Base-by-base conservation (phyloP, 2,329 filamentous ascomycete genomes). In the Cordyceps javanica region DNA sequence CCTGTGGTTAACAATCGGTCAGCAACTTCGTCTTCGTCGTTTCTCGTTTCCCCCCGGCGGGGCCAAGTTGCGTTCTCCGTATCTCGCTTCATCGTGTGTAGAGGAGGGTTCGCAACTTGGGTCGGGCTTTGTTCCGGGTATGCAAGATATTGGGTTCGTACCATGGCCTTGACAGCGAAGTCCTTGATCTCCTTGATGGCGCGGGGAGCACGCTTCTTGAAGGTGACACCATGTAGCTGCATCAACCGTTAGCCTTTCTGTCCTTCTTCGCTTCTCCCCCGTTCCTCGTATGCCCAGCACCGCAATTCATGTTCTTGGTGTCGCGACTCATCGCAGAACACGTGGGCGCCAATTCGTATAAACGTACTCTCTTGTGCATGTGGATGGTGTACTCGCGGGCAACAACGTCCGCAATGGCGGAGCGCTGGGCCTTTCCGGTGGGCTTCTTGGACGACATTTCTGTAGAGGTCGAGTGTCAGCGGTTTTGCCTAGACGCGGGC, bases 341-440 rank as follows among this genome's bases (percentile, higher is more conserved):
- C n/a, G n/a, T n/a, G n/a, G n/a, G n/a, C n/a, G n/a, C n/a, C n/a
- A n/a, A n/a, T n/a, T n/a, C n/a, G n/a, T n/a, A n/a, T n/a, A n/a
- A 62, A 74, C 72, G 59, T 73, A 75, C 72, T 66, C 93, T 89
- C 90, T 96, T 97, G 90, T 99, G 94, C 72, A 99, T 83, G 87
- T 99, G 93, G 83, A 99, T 97, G 80, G 94, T 99, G 88, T 99
- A 99, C 85, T 99, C 95, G 86, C 94, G 91, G 73, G 94, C 88
- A 78, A 99, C 93, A 76, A 99, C 95, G 81, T 99, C 93, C 80
- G 91, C 88, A 79, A 99, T 96, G 82, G 95, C 95, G 79, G 91
- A 96, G 76, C 92, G 90, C 80, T 84, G 74, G 65, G 67, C 62
- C 69, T 71, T 73, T 65, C 69, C 70, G 60, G 70, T 63, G 64